Conservation (phyloP, 495 filamentous ascomycete genomes). For the Penicillium antarcticum region DNA sequence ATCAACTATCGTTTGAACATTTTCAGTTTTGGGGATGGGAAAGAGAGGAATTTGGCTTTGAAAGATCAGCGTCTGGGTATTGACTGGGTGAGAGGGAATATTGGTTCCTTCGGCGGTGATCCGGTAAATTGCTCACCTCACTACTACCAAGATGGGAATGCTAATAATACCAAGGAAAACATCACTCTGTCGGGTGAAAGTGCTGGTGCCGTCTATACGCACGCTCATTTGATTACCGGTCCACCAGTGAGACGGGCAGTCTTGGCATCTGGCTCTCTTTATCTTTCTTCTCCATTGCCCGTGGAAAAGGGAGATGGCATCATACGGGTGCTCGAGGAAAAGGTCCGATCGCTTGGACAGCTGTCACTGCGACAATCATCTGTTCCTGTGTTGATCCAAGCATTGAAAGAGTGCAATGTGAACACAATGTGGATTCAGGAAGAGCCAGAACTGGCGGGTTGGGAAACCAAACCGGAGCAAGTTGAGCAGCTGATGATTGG, state of each 20-base stretch:
- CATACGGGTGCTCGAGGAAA: slow-evolving; percentile 26
- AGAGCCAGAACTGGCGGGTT: slow-evolving; percentile 27
- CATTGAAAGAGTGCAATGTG: slow-evolving; percentile 33
- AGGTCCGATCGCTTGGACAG: slow-evolving; percentile 27
- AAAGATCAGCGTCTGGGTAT: slow-evolving; percentile 66
- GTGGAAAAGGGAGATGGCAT: slow-evolving; percentile 26
- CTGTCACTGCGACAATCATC: slow-evolving; percentile 26
- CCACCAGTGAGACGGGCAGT: slow-evolving; percentile 35
- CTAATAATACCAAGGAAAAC: slow-evolving; percentile 19
- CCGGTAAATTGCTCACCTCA: slow-evolving; percentile 26
- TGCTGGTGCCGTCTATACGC: slow-evolving; percentile 38
- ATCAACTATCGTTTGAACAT: slow-evolving; percentile 68
- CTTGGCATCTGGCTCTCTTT: slow-evolving; percentile 34
- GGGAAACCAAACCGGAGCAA: slow-evolving; percentile 31
- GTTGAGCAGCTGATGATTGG: slow-evolving; percentile 41
- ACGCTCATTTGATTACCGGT: slow-evolving; percentile 37
- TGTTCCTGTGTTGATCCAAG: slow-evolving; percentile 24
- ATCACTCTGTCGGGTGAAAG: slow-evolving; percentile 39
- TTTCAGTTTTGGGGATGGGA: slow-evolving; percentile 58
- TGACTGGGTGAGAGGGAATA: slow-evolving; percentile 58
- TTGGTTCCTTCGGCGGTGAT: slow-evolving; percentile 62
- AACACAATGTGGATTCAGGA: slow-evolving; percentile 42
- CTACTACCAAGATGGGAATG: not conserved
- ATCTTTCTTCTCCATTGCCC: slow-evolving; percentile 34
- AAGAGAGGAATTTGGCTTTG: slow-evolving; percentile 53